A percentile compares a stretch with the other conserved stretches of the same genome.
Evolutionary conservation across 306 rosid species (phyloP).

Genomic region (Chamaecrista fasciculata): DNA sequence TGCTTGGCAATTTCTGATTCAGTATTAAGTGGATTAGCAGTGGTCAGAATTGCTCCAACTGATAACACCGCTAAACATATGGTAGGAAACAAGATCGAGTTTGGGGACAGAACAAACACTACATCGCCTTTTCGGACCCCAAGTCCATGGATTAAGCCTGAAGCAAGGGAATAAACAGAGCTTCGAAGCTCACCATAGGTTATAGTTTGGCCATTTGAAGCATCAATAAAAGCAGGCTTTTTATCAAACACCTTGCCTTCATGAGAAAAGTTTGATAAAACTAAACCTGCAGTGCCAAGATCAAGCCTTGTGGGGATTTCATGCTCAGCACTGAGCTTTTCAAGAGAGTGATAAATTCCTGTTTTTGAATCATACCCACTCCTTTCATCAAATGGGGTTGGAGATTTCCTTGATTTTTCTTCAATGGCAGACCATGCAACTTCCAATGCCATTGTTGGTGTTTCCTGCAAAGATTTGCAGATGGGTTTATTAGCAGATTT

Average conservation of each 20-base stretch:
- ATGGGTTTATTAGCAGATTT: neutral
- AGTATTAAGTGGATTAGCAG: slow-evolving; percentile 78
- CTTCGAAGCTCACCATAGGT: slow-evolving; percentile 60
- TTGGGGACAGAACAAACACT: slow-evolving; percentile 66
- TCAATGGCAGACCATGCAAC: slow-evolving; percentile 38
- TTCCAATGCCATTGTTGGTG: slow-evolving; percentile 28
- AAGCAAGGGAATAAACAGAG: slow-evolving; percentile 59
- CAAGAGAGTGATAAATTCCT: slow-evolving; percentile 59
- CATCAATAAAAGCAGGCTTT: slow-evolving; percentile 62
- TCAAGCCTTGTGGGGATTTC: slow-evolving; percentile 48
- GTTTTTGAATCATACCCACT: slow-evolving; percentile 57
- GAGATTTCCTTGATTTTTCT: slow-evolving; percentile 25
- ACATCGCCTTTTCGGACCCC: slow-evolving; percentile 73
- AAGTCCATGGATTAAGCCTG: slow-evolving; percentile 62
- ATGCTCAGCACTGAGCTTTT: slow-evolving; percentile 32
- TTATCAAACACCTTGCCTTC: slow-evolving; percentile 45
- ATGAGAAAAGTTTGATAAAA: slow-evolving; percentile 69
- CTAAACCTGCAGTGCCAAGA: slow-evolving; percentile 56
- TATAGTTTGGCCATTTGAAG: slow-evolving; percentile 38
- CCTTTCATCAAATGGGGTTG: neutral
- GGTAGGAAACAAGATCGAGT: slow-evolving; percentile 61
- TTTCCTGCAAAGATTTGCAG: neutral
- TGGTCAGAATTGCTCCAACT: slow-evolving; percentile 68
- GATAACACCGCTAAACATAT: slow-evolving; percentile 73
- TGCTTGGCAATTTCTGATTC: slow-evolving; percentile 67